A percentile compares a stretch with the other conserved stretches of the same genome.
Conservation (phyloP, 2,329 filamentous ascomycete genomes). For the Penicillium vulpinum region DNA sequence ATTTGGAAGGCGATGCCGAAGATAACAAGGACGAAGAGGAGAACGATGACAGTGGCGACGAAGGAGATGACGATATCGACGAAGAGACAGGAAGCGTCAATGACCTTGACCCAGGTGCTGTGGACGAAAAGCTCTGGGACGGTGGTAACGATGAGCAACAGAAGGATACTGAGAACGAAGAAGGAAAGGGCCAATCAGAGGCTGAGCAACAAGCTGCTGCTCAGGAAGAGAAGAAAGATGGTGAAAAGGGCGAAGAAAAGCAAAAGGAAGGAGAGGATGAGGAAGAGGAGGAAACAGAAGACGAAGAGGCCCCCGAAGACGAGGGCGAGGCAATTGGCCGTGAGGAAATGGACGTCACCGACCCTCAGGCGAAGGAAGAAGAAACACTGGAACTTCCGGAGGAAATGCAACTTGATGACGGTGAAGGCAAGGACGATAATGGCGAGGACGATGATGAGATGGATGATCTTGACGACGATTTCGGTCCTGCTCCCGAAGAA, state of each 20-base stretch:
- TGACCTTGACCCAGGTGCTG: conserved; percentile 81
- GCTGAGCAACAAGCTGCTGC: conserved; percentile 62
- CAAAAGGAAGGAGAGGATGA: conserved; percentile 55
- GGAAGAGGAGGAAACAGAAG: conserved; percentile 60
- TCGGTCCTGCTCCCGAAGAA: conserved; percentile 40
- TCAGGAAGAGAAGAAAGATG: conserved; percentile 44
- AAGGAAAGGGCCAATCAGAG: conserved; percentile 53
- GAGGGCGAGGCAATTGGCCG: conserved; percentile 64
- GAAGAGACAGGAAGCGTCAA: conserved; percentile 90
- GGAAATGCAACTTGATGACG: conserved; percentile 77
- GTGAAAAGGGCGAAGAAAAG: conserved; percentile 46
- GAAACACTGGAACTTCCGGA: conserved; percentile 82
- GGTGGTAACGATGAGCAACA: conserved; percentile 69
- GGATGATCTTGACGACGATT: conserved; percentile 48
- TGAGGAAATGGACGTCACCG: conserved; percentile 65
- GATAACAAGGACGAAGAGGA: conserved; percentile 53
- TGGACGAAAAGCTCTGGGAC: conserved; percentile 99
- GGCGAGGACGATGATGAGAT: conserved; percentile 46
- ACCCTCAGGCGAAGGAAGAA: conserved; percentile 77
- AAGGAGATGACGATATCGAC: conserved; percentile 71
- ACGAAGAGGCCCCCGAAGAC: conserved; percentile 53
- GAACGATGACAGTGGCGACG: conserved; percentile 63
- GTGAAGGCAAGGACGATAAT: conserved; percentile 59
- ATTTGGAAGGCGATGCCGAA: conserved; percentile 81
- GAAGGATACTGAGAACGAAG: conserved; percentile 74